Base-by-base conservation (phyloP, 768 basidiomycete species). In the Russula vinacea region DNA sequence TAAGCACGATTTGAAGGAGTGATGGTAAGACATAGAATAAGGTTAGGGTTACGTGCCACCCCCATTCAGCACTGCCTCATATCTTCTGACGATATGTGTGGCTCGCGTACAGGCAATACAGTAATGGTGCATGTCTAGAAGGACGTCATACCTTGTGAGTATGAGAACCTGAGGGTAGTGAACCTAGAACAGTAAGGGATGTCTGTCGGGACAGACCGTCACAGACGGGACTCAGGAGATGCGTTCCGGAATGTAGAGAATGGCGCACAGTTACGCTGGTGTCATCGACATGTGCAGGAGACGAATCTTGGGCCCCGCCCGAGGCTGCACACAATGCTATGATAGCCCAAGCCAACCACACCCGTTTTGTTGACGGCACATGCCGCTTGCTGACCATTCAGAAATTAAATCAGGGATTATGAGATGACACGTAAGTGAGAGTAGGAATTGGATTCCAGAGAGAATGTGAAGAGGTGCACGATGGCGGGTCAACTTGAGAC, bases 301-400 rank as follows among this genome's bases (percentile, higher is more conserved):
- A 49, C 16, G 58, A 54, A 26, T 68, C 64, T 56, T 64, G 68
- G 2, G 70, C 69, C 0, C 68, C 68, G 54, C 68, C 50, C 2
- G 73, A 69, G 14, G 70, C 58, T 5, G 68, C 68, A 14, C 72
- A 71, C 26, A 74, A 65, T 13, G 72, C 72, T 16, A 74, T 69
- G 16, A 76, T 44, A 16, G 71, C 72, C 42, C 73, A 74, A 1
- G 73, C 70, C 51, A 74, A 70, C 60, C 72, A 71, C 37, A 68
- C 71, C 2, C 73, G 71, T 64, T 73, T 76, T 51, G 69, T 62
- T 64, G 58, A 55, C 22, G 17, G 10, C 32, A 24, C 63, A 60
- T 64, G 63, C 22, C 58, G 39, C 29, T 64, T 64, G 53, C 39
- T 35, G 39, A 56, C 58, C 63, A 64, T 64, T 55, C 52, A 33